Base-by-base conservation (phyloP, 2,329 filamentous ascomycete species). In the Cladorrhinum sp. region DNA sequence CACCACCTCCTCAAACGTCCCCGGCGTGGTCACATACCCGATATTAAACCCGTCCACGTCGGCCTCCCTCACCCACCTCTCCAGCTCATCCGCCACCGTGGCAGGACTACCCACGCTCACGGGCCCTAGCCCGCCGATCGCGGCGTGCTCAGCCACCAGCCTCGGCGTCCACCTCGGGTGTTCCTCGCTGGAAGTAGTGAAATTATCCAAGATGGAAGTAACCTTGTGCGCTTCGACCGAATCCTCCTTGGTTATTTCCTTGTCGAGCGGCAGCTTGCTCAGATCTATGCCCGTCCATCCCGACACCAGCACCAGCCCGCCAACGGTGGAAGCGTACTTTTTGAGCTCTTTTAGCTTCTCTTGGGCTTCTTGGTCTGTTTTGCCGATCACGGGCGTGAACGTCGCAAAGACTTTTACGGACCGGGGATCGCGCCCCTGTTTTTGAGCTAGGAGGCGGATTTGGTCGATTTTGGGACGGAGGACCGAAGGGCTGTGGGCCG, bases 211-310 rank as follows among this genome's bases (percentile, higher is more conserved):
- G 16, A 77, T 69, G 57, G 76, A 78, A 3, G 73, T 74, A 2
- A 82, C 71, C 65, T 76, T 78, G 62, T 78, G 71, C 18, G 77
- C 80, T 63, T 83, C 81, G 2, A 73, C 73, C 0, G 79, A 80
- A 62, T 85, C 79, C 21, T 75, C 78, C 8, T 75, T 75, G 0
- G 77, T 79, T 62, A 85, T 77, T 3, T 80, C 78, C 64, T 82
- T 76, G 60, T 84, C 82, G 0, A 84, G 68, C 1, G 80, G 78
- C 51, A 84, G 76, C 63, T 76, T 76, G 2, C 77, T 80, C 59
- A 84, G 76, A 65, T 84, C 82, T 52, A 84, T 81, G 0, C 82
- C 81, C 4, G 80, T 81, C 79, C 80, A 82, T 0, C 80, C 80
- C 46, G 74, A 76, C 65, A 82, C 81, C 1, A 82, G 71, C 0